These are phyloP conservation scores for Phytopythium mirpurense DNA, from an alignment of 352 stramenopile species.

Conservation along the genomic window DNA sequence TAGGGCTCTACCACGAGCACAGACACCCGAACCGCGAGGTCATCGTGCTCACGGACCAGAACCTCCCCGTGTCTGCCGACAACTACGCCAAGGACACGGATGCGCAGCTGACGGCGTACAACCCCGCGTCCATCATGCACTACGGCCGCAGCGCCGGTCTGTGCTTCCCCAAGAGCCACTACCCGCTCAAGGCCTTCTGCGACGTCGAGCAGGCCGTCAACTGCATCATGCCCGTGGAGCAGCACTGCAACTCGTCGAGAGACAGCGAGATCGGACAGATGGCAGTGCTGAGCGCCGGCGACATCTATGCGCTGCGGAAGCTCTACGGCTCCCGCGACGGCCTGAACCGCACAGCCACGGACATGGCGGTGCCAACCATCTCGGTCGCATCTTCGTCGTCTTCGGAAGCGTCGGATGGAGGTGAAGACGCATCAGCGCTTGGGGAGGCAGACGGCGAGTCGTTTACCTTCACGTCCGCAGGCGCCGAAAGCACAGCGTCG, in stretches of 20 bases:
- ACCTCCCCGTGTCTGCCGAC: slow-evolving; percentile 50
- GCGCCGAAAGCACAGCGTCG: not conserved
- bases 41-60: slow-evolving; percentile 60
- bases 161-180: slow-evolving; percentile 65
- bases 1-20: slow-evolving; percentile 72
- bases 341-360: slow-evolving; percentile 18
- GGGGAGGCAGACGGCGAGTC: slow-evolving; percentile 3
- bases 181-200: slow-evolving; percentile 59
- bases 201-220: slow-evolving; percentile 58
- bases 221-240: slow-evolving; percentile 56
- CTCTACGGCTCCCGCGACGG: slow-evolving; percentile 45
- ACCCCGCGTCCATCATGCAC: slow-evolving; percentile 76
- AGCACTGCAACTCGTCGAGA: slow-evolving; percentile 69
- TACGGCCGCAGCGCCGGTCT: slow-evolving; percentile 56
- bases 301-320: slow-evolving; percentile 56
- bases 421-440: not conserved
- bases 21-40: slow-evolving; percentile 57
- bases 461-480: slow-evolving; percentile 3
- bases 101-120: slow-evolving; percentile 58
- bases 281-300: slow-evolving; percentile 43
- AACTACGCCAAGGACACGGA: slow-evolving; percentile 69
- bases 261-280: slow-evolving; percentile 56
- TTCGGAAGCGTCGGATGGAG: not conserved
- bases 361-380: slow-evolving; percentile 29
- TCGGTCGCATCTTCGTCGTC: slow-evolving; percentile 14